Percentiles rank a stretch among this genome's conserved stretches.
Evolutionary conservation across 129 eudicot species (phyloP).

Genomic region (Escallonia herrerae): DNA sequence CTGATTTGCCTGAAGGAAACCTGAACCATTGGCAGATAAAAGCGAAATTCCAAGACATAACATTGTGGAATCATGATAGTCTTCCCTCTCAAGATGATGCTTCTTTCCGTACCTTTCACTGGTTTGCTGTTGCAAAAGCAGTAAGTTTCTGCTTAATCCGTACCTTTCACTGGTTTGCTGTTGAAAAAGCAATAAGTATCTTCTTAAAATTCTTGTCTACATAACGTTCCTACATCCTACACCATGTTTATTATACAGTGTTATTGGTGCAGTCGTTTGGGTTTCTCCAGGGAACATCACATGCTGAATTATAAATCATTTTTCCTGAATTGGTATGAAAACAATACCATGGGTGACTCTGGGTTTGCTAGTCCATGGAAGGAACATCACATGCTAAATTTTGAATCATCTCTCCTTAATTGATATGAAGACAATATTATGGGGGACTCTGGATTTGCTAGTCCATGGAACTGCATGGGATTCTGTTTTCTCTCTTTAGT

Average conservation of each 20-base stretch:
- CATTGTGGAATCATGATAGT: conserved; percentile 86
- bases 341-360: too few species aligned
- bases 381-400: too few species aligned
- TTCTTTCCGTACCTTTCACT: conserved; percentile 78
- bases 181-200: conserved; percentile 77
- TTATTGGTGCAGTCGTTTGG: neutral
- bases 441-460: too few species aligned
- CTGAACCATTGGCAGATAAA: conserved; percentile 53
- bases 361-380: too few species aligned
- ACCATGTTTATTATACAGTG: neutral
- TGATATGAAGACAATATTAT: too few species aligned
- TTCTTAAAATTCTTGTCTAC: neutral
- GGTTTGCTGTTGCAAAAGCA: conserved; percentile 75
- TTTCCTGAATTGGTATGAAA: too few species aligned
- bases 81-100: conserved; percentile 93
- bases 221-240: too few species aligned
- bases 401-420: too few species aligned
- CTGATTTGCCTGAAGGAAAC: conserved; percentile 17
- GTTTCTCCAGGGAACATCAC: neutral
- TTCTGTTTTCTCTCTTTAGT: too few species aligned
- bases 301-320: too few species aligned
- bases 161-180: conserved; percentile 73
- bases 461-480: too few species aligned
- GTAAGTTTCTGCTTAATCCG: conserved; percentile 59
- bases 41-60: conserved; percentile 59